Evolutionary conservation across 768 basidiomycete species (phyloP).

Genomic region (Lentinula guzmanii): DNA sequence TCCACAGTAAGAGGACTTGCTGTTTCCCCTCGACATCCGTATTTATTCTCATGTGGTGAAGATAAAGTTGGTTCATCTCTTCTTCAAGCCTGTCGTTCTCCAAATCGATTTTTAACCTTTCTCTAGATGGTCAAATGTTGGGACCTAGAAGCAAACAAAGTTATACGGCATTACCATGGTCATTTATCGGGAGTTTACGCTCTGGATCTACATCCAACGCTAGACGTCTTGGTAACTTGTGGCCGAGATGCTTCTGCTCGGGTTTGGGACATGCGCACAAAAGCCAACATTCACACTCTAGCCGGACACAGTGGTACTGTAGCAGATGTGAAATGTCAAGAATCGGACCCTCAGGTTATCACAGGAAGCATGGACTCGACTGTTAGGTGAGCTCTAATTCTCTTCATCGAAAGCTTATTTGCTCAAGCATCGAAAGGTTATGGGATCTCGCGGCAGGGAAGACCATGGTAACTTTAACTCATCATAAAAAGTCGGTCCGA

Average conservation of each 20-base stretch:
- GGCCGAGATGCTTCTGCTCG: constrained; percentile 96
- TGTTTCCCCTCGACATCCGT: constrained; percentile 90
- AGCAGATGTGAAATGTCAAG: constrained; percentile 93
- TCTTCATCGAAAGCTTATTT: constrained; percentile 14
- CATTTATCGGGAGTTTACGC: constrained; percentile 98
- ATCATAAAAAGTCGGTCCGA: constrained; percentile 98
- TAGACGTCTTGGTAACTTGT: constrained; percentile 91
- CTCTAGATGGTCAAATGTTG: constrained; percentile 98
- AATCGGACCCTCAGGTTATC: constrained; percentile 96
- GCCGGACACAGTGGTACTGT: constrained; percentile 93
- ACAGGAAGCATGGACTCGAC: constrained; percentile 99
- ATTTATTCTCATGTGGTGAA: constrained; percentile 95
- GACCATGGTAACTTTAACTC: constrained; percentile 94
- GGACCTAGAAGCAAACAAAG: constrained; percentile 98
- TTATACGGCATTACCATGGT: constrained; percentile 97
- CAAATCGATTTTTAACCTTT: background rate
- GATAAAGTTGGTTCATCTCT: constrained; percentile 65
- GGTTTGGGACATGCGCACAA: constrained; percentile 99
- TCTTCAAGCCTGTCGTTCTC: background rate
- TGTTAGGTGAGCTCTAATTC: constrained; percentile 47
- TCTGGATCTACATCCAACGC: constrained; percentile 87
- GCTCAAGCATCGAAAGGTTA: constrained; percentile 39
- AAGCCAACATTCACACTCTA: constrained; percentile 91
- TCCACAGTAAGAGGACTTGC: constrained; percentile 93
- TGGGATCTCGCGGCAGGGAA: constrained; percentile 99